phyloP scores from a whole-genome alignment of 148 eudicot species.

The Vaccinium vitisidaea region DNA sequence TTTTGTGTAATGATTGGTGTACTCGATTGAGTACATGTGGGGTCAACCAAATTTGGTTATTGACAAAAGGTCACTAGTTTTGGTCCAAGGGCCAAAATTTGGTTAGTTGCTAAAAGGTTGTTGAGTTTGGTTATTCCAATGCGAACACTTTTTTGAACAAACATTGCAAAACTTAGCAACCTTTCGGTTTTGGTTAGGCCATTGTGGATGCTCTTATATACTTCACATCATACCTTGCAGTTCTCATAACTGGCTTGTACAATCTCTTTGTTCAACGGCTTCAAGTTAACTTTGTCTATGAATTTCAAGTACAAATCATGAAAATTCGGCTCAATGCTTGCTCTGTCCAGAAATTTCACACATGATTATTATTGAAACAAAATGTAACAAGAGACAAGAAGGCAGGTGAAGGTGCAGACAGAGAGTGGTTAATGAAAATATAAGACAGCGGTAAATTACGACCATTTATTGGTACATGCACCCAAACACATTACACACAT shows the following conservation, averaged over 20 bases:
- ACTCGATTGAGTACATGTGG: too few species aligned
- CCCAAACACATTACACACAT: background rate
- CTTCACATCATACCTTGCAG: constrained; percentile 65
- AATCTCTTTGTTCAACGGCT: constrained; percentile 68
- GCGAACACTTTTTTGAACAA: too few species aligned
- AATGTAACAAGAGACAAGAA: constrained; percentile 8
- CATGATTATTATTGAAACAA: constrained; percentile 9
- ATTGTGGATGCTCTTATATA: background rate
- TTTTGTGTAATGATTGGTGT: too few species aligned
- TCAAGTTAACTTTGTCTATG: constrained; percentile 76
- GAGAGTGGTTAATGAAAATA: background rate
- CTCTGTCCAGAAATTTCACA: constrained; percentile 45
- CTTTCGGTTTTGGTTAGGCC: too few species aligned
- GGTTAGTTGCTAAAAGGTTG: too few species aligned
- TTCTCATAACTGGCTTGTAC: constrained; percentile 81
- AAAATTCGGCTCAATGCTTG: constrained; percentile 93
- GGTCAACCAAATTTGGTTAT: too few species aligned
- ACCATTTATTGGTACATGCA: background rate
- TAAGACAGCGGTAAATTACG: background rate
- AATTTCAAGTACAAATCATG: constrained; percentile 93
- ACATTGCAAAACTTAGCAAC: too few species aligned
- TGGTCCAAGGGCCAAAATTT: too few species aligned
- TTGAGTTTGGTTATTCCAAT: too few species aligned
- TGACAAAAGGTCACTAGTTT: too few species aligned
- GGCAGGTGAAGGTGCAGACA: background rate